Evolutionary conservation across 2,329 filamentous ascomycete species (phyloP).

Genomic region (Samsoniella hepiali): DNA sequence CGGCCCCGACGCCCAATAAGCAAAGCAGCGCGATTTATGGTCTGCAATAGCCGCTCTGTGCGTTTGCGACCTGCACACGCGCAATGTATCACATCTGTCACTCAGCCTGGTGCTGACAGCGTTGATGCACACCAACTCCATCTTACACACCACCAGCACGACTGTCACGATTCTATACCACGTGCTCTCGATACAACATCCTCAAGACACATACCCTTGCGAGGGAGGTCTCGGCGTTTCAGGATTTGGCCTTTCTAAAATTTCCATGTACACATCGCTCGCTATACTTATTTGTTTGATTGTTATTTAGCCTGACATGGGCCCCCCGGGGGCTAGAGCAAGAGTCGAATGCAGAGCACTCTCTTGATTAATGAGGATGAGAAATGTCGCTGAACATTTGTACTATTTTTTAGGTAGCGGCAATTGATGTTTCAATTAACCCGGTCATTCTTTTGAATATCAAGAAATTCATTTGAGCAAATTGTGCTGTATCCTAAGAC

Average conservation of each 20-base stretch:
- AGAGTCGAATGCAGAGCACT: background rate
- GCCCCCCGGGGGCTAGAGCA: background rate
- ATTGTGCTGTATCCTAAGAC: background rate
- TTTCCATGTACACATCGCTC: background rate
- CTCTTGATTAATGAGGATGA: constrained; percentile 15
- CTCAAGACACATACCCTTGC: background rate
- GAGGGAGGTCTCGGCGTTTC: constrained; percentile 1
- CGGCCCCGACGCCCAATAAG: constrained; percentile 1
- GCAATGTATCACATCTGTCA: background rate
- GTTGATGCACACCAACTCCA: background rate
- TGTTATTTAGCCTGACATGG: background rate
- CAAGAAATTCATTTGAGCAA: background rate
- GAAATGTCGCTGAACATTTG: background rate
- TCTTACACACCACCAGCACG: background rate
- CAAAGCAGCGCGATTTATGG: background rate
- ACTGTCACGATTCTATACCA: background rate
- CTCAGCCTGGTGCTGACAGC: constrained; percentile 10
- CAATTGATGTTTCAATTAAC: background rate
- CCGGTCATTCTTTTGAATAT: background rate
- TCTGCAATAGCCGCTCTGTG: background rate
- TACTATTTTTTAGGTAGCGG: background rate
- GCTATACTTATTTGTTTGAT: background rate
- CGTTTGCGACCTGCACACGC: background rate
- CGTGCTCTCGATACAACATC: background rate
- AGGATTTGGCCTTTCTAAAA: background rate